phyloP scores from a whole-genome alignment of 164 flowering plant genomes.

The Berberis thunbergii region DNA sequence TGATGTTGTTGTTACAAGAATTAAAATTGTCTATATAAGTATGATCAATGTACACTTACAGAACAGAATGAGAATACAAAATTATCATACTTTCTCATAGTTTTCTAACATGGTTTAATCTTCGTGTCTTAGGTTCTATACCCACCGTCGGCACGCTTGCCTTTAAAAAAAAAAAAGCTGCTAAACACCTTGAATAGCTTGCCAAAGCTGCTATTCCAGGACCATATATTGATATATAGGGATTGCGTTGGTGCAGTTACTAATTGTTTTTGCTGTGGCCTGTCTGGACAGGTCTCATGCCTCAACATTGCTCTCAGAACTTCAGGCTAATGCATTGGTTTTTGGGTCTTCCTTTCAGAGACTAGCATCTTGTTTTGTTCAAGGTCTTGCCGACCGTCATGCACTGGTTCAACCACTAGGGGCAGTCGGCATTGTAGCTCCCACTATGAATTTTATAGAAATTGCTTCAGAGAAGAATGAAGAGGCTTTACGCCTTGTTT shows the following conservation, averaged over 20 bases:
- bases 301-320: conserved; percentile 36
- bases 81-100: too few relatives aligned
- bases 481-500: conserved; percentile 47
- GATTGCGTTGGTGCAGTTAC: conserved; percentile 42
- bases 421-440: conserved; percentile 24
- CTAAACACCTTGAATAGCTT: conserved; percentile 10
- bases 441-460: conserved; percentile 15
- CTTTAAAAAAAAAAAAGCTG: too few relatives aligned
- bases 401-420: conserved; percentile 43
- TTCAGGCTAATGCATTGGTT: conserved; percentile 41
- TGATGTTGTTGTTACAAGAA: too few relatives aligned
- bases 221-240: conserved; percentile 42
- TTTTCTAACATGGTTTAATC: too few relatives aligned
- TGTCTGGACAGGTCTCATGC: conserved; percentile 55
- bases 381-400: conserved; percentile 16
- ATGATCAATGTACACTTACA: too few relatives aligned
- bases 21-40: too few relatives aligned
- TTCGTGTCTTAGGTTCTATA: too few relatives aligned
- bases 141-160: too few relatives aligned
- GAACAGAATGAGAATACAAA: too few relatives aligned
- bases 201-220: conserved; percentile 34
- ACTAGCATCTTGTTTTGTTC: conserved; percentile 43
- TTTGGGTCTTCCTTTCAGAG: conserved; percentile 58
- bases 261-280: conserved; percentile 52
- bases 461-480: conserved; percentile 24